These are phyloP conservation scores for Trichoderma lentiforme DNA, from an alignment of 2,329 filamentous ascomycete species.

Conservation along the genomic window DNA sequence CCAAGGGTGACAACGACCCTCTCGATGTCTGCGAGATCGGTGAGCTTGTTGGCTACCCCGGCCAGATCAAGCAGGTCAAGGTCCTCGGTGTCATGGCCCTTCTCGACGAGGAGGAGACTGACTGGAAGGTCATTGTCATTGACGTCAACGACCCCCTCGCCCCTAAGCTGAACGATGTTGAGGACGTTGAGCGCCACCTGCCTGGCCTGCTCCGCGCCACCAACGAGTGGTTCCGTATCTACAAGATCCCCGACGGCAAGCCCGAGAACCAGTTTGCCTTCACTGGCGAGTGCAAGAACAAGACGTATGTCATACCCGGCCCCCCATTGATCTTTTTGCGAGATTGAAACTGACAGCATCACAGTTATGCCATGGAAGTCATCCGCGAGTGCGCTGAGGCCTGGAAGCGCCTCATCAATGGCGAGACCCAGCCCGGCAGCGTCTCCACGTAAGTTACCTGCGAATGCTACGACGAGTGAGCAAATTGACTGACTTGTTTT, in stretches of 20 bases:
- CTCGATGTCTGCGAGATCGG: conserved; percentile 99
- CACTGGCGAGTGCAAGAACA: conserved; percentile 99
- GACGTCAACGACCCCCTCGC: conserved; percentile 97
- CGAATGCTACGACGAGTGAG: no score
- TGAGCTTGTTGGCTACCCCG: conserved; percentile 92
- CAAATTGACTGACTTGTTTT: not conserved
- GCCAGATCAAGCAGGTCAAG: conserved; percentile 99
- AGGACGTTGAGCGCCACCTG: conserved; percentile 98
- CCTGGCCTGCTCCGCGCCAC: conserved; percentile 94
- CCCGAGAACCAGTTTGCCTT: conserved; percentile 99
- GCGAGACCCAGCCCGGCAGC: conserved; percentile 75
- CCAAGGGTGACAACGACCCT: conserved; percentile 98
- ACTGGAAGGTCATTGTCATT: conserved; percentile 99
- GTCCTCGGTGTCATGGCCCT: conserved; percentile 98
- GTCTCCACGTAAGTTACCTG: conserved; percentile 73
- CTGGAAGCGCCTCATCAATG: conserved; percentile 93
- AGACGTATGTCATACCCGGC: conserved; percentile 59
- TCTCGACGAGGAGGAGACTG: conserved; percentile 98
- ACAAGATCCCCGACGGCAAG: conserved; percentile 99
- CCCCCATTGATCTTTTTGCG: not conserved
- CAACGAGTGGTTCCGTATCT: conserved; percentile 99
- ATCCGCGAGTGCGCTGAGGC: conserved; percentile 94
- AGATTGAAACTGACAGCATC: conserved; percentile 9
- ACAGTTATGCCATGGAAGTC: conserved; percentile 87
- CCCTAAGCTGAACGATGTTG: conserved; percentile 93